Evolutionary conservation across 1,284 basidiomycete species (phyloP), one percentile per base, ranked within the genome.

Genomic region (Cryptococcus sp.): DNA sequence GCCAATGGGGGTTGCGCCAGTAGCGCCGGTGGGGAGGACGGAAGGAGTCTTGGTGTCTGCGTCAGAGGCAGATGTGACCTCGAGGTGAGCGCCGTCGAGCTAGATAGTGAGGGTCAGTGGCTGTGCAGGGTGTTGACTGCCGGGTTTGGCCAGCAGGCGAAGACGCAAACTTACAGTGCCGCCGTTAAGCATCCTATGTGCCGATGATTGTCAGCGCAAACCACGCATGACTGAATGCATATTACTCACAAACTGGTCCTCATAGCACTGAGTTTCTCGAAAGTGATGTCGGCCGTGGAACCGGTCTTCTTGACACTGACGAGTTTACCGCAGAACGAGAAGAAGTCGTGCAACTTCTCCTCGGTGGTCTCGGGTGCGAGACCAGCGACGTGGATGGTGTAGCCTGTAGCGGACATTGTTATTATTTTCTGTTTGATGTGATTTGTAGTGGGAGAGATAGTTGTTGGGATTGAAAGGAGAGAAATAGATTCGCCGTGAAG

Each of bases 51-150:
- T 67, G 47, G 70, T 59, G 44, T 75, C 71, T 22, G 61, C 56
- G 31, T 73, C 71, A 45, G 73, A 71, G 16, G 75, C 58, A 16
- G 76, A 70, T 15, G 76, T 78, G 53, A 80, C 79, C 62, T 79
- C 77, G 57, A 80, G 72, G 65, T 80, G 78, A 50, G 78, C 78
- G 40, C 78, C 78, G 64, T 80, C 77, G 56, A 80, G 76, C 69
- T 73, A 60, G 11, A 51, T 25, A 48, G 46, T 42, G 38, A 45
- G n/a, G 23, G 44, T 19, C 19, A 45, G 17, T 16, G 20, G 22
- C 31, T 35, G 31, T 35, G 31, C 31, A 35, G 5, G 31, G 10
- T 8, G 13, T 10, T 13, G 13, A 35, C 31, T 35, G 31, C 31
- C 31, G 31, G 31, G 31, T 35, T 10, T 35, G 31, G 31, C 8